Evolutionary conservation across 1,284 basidiomycete genomes (phyloP), one percentile per base, ranked within the genome.

Genomic region (Cryptococcus sp.): DNA sequence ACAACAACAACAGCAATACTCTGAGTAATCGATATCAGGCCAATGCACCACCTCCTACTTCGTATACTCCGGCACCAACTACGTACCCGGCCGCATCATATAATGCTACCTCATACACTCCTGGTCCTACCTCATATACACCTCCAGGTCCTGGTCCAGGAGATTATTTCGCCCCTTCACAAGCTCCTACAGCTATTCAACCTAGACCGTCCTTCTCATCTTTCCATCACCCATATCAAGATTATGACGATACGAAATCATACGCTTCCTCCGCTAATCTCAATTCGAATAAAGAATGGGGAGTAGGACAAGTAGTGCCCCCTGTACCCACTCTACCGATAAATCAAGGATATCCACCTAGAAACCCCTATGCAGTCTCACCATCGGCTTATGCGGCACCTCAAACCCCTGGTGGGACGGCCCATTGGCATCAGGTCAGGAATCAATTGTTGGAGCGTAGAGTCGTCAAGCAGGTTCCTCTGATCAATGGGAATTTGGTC

Each of bases 401-500:
- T 48, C 51, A 21, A n/a, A 48, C 45, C 36, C 53, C 51, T 25
- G 62, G 63, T n/a, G 70, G 67, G 9, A 63, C 64, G 21, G 61
- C 60, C 2, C 62, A 66, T 49, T 72, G 70, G 70, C 69, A 72
- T 51, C 39, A 43, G 11, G 63, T 69, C 55, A 53, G 69, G 31
- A 66, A 66, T 32, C 63, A 69, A 45, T 55, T 70, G 7, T 57
- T 73, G 13, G 65, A 69, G 42, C 49, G 61, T 40, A 63, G 76
- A 50, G 87, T 87, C 36, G 80, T 90, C 49, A 83, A 85, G 61
- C 85, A 89, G 63, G 85, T 92, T 58, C 85, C 85, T 63, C 82
- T 94, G 37, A 80, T 84, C 72, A 80, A 91, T 54, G 88, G 88
- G 32, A 91, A 91, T 72, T 77, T 91, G 44, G 85, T 91, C 28